Evolutionary conservation across 2,329 filamentous ascomycete genomes (phyloP).

Genomic region (Fonsecaea erecta): DNA sequence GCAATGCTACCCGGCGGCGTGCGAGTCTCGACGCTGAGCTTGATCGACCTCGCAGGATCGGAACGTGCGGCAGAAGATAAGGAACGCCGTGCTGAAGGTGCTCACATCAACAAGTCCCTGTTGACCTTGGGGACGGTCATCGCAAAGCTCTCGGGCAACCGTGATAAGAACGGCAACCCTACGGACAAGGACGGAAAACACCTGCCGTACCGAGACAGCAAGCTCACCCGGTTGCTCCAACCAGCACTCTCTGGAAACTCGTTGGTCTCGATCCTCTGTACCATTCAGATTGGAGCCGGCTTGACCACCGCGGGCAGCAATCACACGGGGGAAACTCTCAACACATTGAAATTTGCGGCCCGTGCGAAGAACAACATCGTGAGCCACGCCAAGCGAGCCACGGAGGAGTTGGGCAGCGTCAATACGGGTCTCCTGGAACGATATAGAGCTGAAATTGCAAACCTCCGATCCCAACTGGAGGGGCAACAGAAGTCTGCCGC

Average conservation of each 20-base stretch:
- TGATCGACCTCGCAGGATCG: slow-evolving; percentile 95
- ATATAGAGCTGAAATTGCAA: slow-evolving; percentile 89
- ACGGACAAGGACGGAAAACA: slow-evolving; percentile 86
- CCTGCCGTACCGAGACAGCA: slow-evolving; percentile 95
- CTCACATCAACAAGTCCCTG: slow-evolving; percentile 98
- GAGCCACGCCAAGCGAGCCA: slow-evolving; percentile 92
- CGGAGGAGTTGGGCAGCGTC: slow-evolving; percentile 75
- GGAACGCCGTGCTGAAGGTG: slow-evolving; percentile 89
- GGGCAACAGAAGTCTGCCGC: slow-evolving; percentile 72
- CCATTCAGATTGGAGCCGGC: slow-evolving; percentile 83
- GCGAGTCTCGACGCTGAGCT: slow-evolving; percentile 87
- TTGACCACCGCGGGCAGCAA: slow-evolving; percentile 73
- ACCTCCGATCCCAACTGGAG: slow-evolving; percentile 80
- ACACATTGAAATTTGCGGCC: slow-evolving; percentile 95
- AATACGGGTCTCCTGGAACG: slow-evolving; percentile 77
- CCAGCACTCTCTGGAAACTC: slow-evolving; percentile 91
- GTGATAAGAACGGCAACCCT: slow-evolving; percentile 75
- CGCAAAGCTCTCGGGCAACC: slow-evolving; percentile 84
- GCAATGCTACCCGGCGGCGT: slow-evolving; percentile 82
- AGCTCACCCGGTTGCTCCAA: slow-evolving; percentile 89
- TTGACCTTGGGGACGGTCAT: slow-evolving; percentile 96
- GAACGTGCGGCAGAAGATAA: slow-evolving; percentile 96
- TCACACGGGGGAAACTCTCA: slow-evolving; percentile 86
- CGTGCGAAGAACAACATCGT: slow-evolving; percentile 97
- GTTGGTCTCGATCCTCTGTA: slow-evolving; percentile 95